phyloP scores from a whole-genome alignment of 2,329 filamentous ascomycete genomes.

The Chrysoporthe puriensis region DNA sequence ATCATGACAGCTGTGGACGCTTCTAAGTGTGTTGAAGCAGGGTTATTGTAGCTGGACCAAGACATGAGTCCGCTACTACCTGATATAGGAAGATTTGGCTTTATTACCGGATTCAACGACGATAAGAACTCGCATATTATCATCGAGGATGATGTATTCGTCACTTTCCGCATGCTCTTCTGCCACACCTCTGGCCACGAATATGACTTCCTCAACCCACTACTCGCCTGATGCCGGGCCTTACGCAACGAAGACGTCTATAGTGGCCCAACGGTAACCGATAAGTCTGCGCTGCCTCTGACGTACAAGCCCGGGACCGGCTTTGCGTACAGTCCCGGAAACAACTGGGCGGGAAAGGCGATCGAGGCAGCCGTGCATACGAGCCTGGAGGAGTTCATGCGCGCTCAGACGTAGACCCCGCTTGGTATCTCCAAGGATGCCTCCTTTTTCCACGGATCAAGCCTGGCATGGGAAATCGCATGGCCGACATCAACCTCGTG shows the following conservation, averaged over 20 bases:
- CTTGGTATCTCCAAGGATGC: slow-evolving; percentile 30
- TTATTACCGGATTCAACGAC: slow-evolving; percentile 46
- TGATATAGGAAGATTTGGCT: slow-evolving; percentile 45
- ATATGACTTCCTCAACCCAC: slow-evolving; percentile 43
- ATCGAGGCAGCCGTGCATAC: slow-evolving; percentile 32
- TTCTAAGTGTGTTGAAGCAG: slow-evolving; percentile 46
- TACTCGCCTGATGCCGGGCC: slow-evolving; percentile 32
- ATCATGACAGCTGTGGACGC: slow-evolving; percentile 42
- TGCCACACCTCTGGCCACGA: slow-evolving; percentile 49
- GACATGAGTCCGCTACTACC: slow-evolving; percentile 46
- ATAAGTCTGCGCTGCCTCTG: slow-evolving; percentile 34
- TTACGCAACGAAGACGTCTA: slow-evolving; percentile 33
- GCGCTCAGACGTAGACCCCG: slow-evolving; percentile 29
- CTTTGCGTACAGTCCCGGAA: slow-evolving; percentile 36
- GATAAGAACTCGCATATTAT: slow-evolving; percentile 39
- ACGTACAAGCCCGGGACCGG: slow-evolving; percentile 36
- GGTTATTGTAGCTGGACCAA: slow-evolving; percentile 40
- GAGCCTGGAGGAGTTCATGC: slow-evolving; percentile 34
- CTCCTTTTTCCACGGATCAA: slow-evolving; percentile 36
- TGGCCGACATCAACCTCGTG: slow-evolving; percentile 33
- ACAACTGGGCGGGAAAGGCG: slow-evolving; percentile 39
- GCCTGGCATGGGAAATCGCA: slow-evolving; percentile 30
- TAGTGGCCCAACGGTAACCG: slow-evolving; percentile 26
- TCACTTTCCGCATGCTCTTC: slow-evolving; percentile 51
- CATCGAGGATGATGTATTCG: slow-evolving; percentile 35